Percentiles rank a stretch among this genome's conserved stretches.
phyloP scores from a whole-genome alignment of 805 yeast species.

The Cyberlindnera euphorbiiphila region DNA sequence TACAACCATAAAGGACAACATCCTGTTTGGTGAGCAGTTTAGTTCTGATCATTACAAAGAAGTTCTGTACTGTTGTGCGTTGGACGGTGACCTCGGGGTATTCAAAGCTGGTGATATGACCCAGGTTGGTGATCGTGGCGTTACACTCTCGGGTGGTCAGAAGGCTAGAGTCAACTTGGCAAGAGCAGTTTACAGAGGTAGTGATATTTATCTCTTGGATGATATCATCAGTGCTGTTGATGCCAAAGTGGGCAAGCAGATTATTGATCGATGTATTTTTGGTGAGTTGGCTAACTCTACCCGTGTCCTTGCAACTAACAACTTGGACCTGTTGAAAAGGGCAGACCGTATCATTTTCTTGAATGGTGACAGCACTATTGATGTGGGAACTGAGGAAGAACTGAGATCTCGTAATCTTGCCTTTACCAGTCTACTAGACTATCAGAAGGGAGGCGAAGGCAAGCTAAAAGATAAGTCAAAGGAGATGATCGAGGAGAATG shows the following conservation, averaged over 20 bases:
- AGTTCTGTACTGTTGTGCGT: conserved; percentile 59
- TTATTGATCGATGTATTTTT: conserved; percentile 59
- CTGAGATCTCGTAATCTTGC: conserved; percentile 40
- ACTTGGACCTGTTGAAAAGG: conserved; percentile 57
- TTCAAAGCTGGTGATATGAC: conserved; percentile 73
- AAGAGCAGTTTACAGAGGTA: conserved; percentile 59
- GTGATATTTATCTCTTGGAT: conserved; percentile 56
- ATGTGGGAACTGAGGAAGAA: conserved; percentile 56
- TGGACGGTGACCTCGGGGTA: conserved; percentile 55
- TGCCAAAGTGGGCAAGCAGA: conserved; percentile 72
- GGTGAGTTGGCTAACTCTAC: conserved; percentile 56
- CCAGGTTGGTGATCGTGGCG: conserved; percentile 81
- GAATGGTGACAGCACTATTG: conserved; percentile 55
- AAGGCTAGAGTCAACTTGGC: conserved; percentile 62
- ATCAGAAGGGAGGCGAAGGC: conserved; percentile 11
- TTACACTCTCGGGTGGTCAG: conserved; percentile 75
- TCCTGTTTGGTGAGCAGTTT: conserved; percentile 56
- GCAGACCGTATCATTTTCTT: conserved; percentile 70
- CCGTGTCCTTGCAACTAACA: conserved; percentile 84
- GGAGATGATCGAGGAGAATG: conserved; percentile 1
- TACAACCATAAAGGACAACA: conserved; percentile 70
- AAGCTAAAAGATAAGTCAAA: conserved; percentile 1
- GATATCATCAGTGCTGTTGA: conserved; percentile 71
- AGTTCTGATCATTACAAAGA: conserved; percentile 48
- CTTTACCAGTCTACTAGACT: conserved; percentile 49